Evolutionary conservation across 179 eudicot genomes (phyloP).

Genomic region (Sideroxylon spinosum): DNA sequence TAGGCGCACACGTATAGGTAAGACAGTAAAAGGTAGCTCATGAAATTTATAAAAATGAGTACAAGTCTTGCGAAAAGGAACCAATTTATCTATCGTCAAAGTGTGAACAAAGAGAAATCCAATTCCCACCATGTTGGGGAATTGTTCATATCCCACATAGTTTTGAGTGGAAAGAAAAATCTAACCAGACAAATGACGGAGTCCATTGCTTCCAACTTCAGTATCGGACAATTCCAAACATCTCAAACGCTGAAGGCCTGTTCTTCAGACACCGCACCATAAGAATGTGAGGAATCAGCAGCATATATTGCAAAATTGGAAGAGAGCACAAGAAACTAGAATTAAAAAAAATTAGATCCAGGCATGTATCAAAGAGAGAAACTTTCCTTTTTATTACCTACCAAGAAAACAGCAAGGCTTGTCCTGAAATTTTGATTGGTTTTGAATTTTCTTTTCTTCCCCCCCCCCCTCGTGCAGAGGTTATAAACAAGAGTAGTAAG

Average conservation of each 20-base stretch:
- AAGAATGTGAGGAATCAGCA: conserved; percentile 1
- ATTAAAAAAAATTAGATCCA: not conserved
- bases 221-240: conserved; percentile 77
- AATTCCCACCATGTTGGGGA: not conserved
- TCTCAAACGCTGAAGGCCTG: conserved; percentile 60
- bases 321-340: not conserved
- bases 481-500: not conserved
- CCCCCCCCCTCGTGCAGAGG: too few relatives aligned
- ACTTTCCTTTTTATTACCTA: not conserved
- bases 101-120: not conserved
- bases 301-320: not conserved
- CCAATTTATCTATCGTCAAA: not conserved
- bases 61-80: not conserved
- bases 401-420: not conserved
- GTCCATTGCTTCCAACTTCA: conserved; percentile 74
- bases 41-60: not conserved
- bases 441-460: not conserved
- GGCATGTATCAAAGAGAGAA: not conserved
- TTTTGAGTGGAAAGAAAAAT: not conserved
- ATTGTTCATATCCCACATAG: not conserved
- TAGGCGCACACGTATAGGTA: not conserved
- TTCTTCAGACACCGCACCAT: not conserved
- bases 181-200: conserved; percentile 61
- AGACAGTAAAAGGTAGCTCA: not conserved
- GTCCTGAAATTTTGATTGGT: not conserved